phyloP scores from a whole-genome alignment of 164 flowering plant genomes.

The Liriodendron chinense region DNA sequence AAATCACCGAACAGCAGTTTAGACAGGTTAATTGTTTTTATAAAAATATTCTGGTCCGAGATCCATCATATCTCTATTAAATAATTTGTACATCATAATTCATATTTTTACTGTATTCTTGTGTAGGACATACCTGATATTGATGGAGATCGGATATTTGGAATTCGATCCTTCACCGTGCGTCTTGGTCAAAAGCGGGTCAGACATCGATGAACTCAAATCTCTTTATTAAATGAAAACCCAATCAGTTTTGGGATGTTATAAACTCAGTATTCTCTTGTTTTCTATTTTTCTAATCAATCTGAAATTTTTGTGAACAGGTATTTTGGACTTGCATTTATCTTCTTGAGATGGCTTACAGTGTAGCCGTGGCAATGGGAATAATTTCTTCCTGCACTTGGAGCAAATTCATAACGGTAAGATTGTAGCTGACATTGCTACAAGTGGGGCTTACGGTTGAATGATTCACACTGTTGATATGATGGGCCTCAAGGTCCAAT shows the following conservation, averaged over 20 bases:
- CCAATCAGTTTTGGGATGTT: background rate
- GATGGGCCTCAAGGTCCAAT: no score
- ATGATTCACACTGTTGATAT: no score
- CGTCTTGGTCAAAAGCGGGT: conserved; percentile 80
- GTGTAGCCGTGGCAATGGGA: conserved; percentile 63
- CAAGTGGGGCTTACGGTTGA: background rate
- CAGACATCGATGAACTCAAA: conserved; percentile 15
- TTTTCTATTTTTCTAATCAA: background rate
- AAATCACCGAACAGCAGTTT: background rate
- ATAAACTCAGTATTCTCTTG: background rate
- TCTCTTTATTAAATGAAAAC: no score
- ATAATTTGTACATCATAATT: background rate
- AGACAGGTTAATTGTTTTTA: no score
- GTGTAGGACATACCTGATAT: conserved; percentile 86
- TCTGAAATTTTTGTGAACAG: conserved; percentile 29
- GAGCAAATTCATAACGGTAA: conserved; percentile 71
- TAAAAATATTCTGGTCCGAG: no score
- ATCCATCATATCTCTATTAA: no score
- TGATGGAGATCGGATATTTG: conserved; percentile 76
- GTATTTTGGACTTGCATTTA: conserved; percentile 79
- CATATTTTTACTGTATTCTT: conserved; percentile 12
- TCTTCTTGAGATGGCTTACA: conserved; percentile 75
- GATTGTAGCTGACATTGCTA: background rate
- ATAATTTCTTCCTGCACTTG: conserved; percentile 46
- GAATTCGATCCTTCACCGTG: conserved; percentile 70